A percentile compares a stretch with the other conserved stretches of the same genome.
phyloP scores from a whole-genome alignment of 805 yeast genomes.

The Candida sakaeoensis region DNA sequence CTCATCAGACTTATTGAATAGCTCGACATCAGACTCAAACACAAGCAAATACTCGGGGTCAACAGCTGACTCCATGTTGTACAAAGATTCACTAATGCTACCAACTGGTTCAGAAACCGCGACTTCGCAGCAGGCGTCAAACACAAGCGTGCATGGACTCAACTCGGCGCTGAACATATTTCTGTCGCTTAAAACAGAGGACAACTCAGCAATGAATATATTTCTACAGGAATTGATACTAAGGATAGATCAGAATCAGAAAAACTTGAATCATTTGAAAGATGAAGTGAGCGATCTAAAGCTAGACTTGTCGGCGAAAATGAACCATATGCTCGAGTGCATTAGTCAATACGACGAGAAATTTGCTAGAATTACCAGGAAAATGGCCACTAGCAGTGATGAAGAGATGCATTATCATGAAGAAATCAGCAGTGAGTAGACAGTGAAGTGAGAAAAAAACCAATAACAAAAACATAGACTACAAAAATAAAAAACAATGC shows the following conservation, averaged over 20 bases:
- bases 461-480: not conserved
- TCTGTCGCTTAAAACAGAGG: not conserved
- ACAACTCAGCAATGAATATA: not conserved
- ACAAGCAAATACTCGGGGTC: conserved; percentile 2
- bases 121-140: not conserved
- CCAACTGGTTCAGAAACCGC: not conserved
- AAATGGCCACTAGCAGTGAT: not conserved
- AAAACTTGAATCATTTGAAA: not conserved
- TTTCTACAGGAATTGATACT: conserved; percentile 1
- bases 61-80: not conserved
- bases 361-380: not conserved
- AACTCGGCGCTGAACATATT: not conserved
- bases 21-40: conserved; percentile 1
- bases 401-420: conserved; percentile 3
- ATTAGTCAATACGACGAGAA: not conserved
- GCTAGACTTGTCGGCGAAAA: not conserved
- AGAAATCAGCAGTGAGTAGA: not conserved
- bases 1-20: not conserved
- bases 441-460: not conserved
- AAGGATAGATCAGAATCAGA: not conserved
- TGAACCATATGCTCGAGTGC: conserved; percentile 1
- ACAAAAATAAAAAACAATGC: too few relatives aligned
- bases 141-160: not conserved
- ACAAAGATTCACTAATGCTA: not conserved
- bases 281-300: not conserved